Base-by-base conservation (phyloP, 2,329 filamentous ascomycete genomes). In the Fusarium praegraminearum region DNA sequence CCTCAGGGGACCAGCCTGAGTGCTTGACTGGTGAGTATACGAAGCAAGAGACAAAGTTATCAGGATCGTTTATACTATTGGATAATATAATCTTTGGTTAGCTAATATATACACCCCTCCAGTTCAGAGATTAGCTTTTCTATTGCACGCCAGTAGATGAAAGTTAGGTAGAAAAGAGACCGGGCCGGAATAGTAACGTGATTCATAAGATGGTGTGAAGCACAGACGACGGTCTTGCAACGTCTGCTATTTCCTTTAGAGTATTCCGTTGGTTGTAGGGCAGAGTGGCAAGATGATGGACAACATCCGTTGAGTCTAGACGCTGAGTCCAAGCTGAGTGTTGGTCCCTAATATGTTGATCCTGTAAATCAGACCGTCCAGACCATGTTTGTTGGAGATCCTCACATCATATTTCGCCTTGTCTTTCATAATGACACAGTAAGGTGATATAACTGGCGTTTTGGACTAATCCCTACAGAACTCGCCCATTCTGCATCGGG, bases 241-340 rank as follows among this genome's bases (percentile, higher is more conserved):
- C 54, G 61, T 40, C 41, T 54, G 47, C 18, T 61, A 65, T 49
- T 65, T 28, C 54, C 61, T 54, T 20, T 26, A 65, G 43, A 22
- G 15, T 30, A 20, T 26, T 24, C 50, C n/a, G 28, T 40, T 57
- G 7, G 26, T n/a, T 22, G 32, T 65, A 53, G 30, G 53, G 46
- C 30, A 44, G 53, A 49, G 62, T 65, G 61, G 54, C 47, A 26
- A 45, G 13, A 49, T 18, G 18, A 30, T 30, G 10, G 28, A 26
- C n/a, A 16, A 18, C 8, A 41, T 41, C 49, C 33, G 35, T 52
- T n/a, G n/a, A 41, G 35, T 22, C 49, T 52, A 41, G 35, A 22
- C n/a, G 24, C 26, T 49, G 58, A 28, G 6, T 51, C 15, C 12
- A 22, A 20, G 11, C 15, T 20, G 24, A 40, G 18, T 41, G 62